These are phyloP conservation scores for Colletotrichum sp. DNA, from an alignment of 2,329 filamentous ascomycete genomes.

Conservation along the genomic window DNA sequence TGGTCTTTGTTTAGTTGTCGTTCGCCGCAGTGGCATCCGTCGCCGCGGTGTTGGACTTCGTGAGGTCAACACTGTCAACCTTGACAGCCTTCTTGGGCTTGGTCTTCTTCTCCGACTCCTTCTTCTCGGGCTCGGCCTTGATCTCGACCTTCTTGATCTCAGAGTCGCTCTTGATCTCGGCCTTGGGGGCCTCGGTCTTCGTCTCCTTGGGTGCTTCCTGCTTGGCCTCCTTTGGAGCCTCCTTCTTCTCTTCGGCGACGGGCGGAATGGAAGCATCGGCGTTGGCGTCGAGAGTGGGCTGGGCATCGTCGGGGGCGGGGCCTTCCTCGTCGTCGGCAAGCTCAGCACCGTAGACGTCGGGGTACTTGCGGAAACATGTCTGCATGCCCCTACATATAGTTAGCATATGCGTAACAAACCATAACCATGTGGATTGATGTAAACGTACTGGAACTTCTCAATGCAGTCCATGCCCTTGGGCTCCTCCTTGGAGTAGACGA, in stretches of 20 bases:
- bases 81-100: background rate
- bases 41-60: slow-evolving; percentile 27
- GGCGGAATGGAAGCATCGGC: slow-evolving; percentile 9
- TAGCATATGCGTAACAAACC: slow-evolving; percentile 26
- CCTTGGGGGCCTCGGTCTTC: background rate
- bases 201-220: background rate
- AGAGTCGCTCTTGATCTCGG: background rate
- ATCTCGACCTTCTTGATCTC: slow-evolving; percentile 17
- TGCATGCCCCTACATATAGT: slow-evolving; percentile 80
- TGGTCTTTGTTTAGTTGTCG: slow-evolving; percentile 7
- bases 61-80: slow-evolving; percentile 13
- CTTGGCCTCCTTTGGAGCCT: slow-evolving; percentile 1
- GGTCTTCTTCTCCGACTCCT: slow-evolving; percentile 2
- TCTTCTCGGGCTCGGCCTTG: slow-evolving; percentile 19
- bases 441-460: slow-evolving; percentile 90
- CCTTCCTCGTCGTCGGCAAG: slow-evolving; percentile 75
- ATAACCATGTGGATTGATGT: background rate
- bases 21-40: slow-evolving; percentile 38
- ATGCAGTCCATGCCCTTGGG: slow-evolving; percentile 98
- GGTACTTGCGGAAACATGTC: slow-evolving; percentile 91
- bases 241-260: background rate
- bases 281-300: slow-evolving; percentile 32
- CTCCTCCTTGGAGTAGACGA: slow-evolving; percentile 93
- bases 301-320: slow-evolving; percentile 33
- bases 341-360: slow-evolving; percentile 91